These are phyloP conservation scores for Nidularia sp. DNA, from an alignment of 768 basidiomycete genomes.

Conservation along the genomic window DNA sequence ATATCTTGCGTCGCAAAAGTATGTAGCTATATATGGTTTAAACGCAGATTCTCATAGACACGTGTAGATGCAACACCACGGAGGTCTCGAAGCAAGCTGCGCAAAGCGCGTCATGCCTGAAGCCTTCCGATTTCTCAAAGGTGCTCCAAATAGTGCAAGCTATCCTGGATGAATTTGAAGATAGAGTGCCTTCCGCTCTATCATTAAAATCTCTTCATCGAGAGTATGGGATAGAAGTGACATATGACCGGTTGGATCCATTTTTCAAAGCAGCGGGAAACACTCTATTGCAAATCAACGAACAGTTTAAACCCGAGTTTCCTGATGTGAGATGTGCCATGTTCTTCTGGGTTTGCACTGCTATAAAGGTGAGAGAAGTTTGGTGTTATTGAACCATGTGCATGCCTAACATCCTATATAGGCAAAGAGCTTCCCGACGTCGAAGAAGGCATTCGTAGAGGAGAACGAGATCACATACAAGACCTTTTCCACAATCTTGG, in stretches of 20 bases:
- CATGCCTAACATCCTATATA: no score
- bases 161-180: neutral
- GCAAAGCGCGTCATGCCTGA: neutral
- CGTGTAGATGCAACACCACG: neutral
- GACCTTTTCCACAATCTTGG: neutral
- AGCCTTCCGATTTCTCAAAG: neutral
- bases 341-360: slow-evolving; percentile 1
- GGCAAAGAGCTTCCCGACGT: neutral
- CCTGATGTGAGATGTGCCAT: neutral
- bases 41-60: neutral
- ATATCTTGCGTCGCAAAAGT: slow-evolving; percentile 43
- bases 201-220: neutral
- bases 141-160: neutral
- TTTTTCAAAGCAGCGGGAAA: neutral
- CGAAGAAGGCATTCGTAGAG: neutral
- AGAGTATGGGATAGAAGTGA: neutral
- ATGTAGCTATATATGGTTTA: slow-evolving; percentile 5
- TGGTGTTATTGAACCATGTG: neutral
- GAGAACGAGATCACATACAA: neutral
- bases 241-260: neutral
- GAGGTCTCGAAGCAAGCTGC: neutral
- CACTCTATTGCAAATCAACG: neutral
- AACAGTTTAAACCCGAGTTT: neutral
- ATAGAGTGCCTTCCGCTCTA: neutral
- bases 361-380: neutral